Evolutionary conservation across 768 basidiomycete genomes (phyloP).

Genomic region (Mycena galopus): DNA sequence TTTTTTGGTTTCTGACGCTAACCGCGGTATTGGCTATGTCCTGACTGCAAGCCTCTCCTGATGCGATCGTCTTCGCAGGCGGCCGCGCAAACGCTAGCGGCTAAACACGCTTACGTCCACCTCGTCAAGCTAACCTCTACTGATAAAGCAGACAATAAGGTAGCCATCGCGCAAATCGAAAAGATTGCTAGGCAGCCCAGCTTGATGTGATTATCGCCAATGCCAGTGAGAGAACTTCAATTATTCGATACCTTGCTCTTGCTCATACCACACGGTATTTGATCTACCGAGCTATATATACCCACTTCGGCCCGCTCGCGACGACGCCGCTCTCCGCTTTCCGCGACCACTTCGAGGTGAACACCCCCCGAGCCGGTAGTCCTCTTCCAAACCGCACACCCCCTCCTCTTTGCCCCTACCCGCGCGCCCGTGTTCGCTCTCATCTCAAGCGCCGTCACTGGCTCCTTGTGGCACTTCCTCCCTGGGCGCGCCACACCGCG

Average conservation of each 20-base stretch:
- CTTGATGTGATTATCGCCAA: neutral
- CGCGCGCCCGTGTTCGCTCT: neutral
- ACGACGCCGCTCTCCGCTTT: neutral
- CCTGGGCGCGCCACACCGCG: neutral
- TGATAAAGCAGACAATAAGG: neutral
- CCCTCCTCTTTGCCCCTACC: neutral
- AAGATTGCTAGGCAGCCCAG: neutral
- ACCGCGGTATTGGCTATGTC: neutral
- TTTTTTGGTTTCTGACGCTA: neutral
- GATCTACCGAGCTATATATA: neutral
- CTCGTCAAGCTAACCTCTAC: neutral
- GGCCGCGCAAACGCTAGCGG: neutral
- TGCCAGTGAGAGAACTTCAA: neutral
- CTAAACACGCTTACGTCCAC: neutral
- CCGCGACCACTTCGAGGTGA: neutral
- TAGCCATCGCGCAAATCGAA: neutral
- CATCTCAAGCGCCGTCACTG: neutral
- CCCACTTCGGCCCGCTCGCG: neutral
- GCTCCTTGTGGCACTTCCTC: neutral
- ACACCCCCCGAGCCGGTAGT: neutral
- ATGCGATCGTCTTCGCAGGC: neutral
- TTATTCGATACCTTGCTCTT: too few relatives aligned
- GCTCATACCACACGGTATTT: neutral
- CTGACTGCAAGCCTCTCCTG: neutral
- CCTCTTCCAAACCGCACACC: neutral